Percentiles rank a stretch among this genome's conserved stretches.
Evolutionary conservation across 805 yeast species (phyloP).

Genomic region (Limtongia smithiae): DNA sequence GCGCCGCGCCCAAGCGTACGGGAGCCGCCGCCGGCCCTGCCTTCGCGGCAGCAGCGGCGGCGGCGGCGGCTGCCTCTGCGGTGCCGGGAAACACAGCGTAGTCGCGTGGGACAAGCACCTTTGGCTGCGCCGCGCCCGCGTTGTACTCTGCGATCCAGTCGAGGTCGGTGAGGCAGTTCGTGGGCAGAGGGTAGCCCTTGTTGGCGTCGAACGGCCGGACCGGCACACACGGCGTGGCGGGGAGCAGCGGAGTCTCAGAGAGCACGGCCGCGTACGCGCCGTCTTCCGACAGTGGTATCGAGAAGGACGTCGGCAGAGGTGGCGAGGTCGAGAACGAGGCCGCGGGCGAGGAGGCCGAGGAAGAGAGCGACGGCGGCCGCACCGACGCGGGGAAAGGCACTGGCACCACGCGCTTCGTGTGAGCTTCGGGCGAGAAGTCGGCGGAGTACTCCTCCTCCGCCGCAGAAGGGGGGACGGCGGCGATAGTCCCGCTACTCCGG

Average conservation of each 20-base stretch:
- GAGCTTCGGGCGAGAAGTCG: conserved; percentile 24
- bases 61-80: not conserved
- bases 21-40: not conserved
- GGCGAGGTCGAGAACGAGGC: not conserved
- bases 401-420: conserved; percentile 13
- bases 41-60: not conserved
- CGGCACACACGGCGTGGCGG: conserved; percentile 25
- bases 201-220: conserved; percentile 21
- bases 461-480: no score
- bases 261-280: not conserved
- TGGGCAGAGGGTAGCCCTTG: conserved; percentile 25
- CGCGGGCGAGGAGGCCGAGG: not conserved
- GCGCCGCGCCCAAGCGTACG: no score
- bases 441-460: conserved; percentile 24
- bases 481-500: not conserved
- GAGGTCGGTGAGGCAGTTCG: conserved; percentile 17
- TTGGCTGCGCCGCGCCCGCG: not conserved
- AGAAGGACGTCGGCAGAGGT: not conserved
- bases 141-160: conserved; percentile 23
- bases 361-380: not conserved
- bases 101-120: not conserved
- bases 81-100: not conserved
- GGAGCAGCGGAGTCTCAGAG: conserved; percentile 13
- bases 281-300: no score
- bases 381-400: not conserved